Evolutionary conservation across 23 red algal species (phyloP).

Genomic region (Gracilariopsis chorda): DNA sequence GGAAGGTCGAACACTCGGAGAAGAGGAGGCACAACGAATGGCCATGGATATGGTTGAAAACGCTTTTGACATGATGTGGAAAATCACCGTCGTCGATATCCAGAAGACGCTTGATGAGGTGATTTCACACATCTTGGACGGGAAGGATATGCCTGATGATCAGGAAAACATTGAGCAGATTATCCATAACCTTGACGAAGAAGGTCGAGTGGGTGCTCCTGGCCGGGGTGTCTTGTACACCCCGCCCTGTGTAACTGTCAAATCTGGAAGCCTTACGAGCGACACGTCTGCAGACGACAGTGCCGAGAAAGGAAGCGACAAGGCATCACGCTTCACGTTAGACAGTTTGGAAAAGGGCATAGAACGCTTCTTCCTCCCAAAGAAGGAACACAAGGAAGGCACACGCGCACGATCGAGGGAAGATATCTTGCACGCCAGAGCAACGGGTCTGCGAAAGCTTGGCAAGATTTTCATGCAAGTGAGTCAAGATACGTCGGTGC

Average conservation of each 20-base stretch:
- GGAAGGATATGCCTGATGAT: conserved; percentile 64
- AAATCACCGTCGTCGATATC: conserved; percentile 83
- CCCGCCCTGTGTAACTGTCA: neutral
- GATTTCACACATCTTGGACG: conserved; percentile 39
- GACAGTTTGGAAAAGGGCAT: conserved; percentile 69
- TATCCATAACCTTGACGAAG: conserved; percentile 51
- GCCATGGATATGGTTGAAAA: conserved; percentile 74
- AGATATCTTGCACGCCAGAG: conserved; percentile 61
- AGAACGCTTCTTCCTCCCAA: conserved; percentile 56
- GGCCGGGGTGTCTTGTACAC: conserved; percentile 4
- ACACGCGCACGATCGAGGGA: conserved; percentile 46
- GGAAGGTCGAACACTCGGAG: conserved; percentile 46
- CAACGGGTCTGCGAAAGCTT: conserved; percentile 55
- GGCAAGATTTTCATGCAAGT: conserved; percentile 77
- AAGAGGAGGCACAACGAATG: conserved; percentile 60
- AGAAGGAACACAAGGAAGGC: conserved; percentile 70
- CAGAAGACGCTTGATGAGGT: conserved; percentile 80
- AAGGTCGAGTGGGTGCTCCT: conserved; percentile 3
- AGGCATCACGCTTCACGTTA: conserved; percentile 29
- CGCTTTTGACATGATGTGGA: conserved; percentile 87
- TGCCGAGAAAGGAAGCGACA: neutral
- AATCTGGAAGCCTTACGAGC: neutral
- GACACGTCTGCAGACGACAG: neutral
- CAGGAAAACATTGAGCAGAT: conserved; percentile 16
- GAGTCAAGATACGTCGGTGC: conserved; percentile 43